Evolutionary conservation across 495 filamentous ascomycete species (phyloP).

Genomic region (Aspergillus bertholletiae): DNA sequence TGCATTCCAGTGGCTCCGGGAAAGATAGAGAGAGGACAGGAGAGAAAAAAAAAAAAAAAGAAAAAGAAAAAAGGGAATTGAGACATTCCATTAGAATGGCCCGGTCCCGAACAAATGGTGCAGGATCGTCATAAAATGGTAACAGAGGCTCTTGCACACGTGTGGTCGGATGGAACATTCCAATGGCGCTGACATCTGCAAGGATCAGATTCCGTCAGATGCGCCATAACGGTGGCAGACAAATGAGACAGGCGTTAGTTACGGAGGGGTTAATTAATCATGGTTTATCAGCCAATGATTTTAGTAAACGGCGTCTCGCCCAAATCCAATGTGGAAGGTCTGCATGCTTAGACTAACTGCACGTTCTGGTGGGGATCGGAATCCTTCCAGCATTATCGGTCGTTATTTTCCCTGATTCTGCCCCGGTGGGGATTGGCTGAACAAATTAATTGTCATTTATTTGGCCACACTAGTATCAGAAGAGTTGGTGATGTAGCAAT

Average conservation of each 20-base stretch:
- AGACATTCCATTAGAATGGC: not conserved
- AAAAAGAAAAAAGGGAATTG: not conserved
- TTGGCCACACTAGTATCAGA: not conserved
- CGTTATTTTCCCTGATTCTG: not conserved
- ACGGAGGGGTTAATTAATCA: slow-evolving; percentile 1
- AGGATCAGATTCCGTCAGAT: not conserved
- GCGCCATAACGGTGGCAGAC: not conserved
- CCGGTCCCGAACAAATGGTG: not conserved
- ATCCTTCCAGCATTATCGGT: not conserved
- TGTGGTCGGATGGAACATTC: slow-evolving; percentile 8
- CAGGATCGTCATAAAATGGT: not conserved
- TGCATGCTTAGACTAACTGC: slow-evolving; percentile 4
- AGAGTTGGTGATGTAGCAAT: not conserved
- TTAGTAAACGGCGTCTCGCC: not conserved
- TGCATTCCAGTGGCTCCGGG: not conserved
- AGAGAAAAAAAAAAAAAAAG: not conserved
- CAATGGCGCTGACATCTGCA: not conserved
- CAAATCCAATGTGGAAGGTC: not conserved
- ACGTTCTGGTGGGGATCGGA: not conserved
- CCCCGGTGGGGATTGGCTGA: not conserved
- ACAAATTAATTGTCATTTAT: not conserved
- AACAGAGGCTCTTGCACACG: slow-evolving; percentile 5
- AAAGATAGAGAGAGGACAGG: not conserved
- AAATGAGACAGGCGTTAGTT: not conserved
- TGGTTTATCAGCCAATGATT: not conserved